A percentile compares a stretch with the other conserved stretches of the same genome.
phyloP scores from a whole-genome alignment of 352 stramenopile genomes.

The Phytophthora kernoviae region DNA sequence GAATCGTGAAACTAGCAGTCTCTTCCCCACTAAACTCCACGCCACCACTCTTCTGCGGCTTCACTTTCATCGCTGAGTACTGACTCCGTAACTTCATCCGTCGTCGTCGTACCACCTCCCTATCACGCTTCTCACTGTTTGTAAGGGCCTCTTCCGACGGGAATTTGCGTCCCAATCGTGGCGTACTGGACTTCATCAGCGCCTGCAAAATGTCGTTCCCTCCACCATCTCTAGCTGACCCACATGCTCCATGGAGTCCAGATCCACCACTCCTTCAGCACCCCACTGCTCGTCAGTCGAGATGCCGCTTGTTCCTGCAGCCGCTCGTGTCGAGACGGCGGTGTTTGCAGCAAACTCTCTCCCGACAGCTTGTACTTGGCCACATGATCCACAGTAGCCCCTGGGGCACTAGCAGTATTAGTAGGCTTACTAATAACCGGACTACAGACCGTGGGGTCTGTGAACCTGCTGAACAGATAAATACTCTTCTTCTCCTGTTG shows the following conservation, averaged over 20 bases:
- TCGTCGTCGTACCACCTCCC: conserved; percentile 48
- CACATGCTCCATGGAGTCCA: conserved; percentile 41
- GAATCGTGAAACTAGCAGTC: neutral
- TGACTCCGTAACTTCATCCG: conserved; percentile 45
- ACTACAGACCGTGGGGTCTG: conserved; percentile 21
- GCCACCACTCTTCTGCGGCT: conserved; percentile 20
- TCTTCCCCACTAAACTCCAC: conserved; percentile 2
- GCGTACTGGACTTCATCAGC: conserved; percentile 49
- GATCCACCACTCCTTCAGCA: conserved; percentile 50
- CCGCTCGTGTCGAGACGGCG: conserved; percentile 5
- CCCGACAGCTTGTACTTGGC: conserved; percentile 6
- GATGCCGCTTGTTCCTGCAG: neutral
- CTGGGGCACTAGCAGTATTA: neutral
- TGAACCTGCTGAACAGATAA: conserved; percentile 30
- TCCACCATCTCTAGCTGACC: conserved; percentile 62
- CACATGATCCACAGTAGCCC: neutral
- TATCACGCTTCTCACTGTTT: conserved; percentile 56
- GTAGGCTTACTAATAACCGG: neutral
- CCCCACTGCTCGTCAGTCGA: conserved; percentile 6
- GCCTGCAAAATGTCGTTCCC: conserved; percentile 60
- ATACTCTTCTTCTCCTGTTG: conserved; percentile 8
- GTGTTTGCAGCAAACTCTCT: conserved; percentile 15
- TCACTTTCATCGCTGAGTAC: conserved; percentile 38
- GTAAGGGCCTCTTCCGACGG: conserved; percentile 50
- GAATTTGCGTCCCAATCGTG: conserved; percentile 49